These are phyloP conservation scores for Nelumbo lutea DNA, from an alignment of 164 flowering plant genomes.

Conservation along the genomic window DNA sequence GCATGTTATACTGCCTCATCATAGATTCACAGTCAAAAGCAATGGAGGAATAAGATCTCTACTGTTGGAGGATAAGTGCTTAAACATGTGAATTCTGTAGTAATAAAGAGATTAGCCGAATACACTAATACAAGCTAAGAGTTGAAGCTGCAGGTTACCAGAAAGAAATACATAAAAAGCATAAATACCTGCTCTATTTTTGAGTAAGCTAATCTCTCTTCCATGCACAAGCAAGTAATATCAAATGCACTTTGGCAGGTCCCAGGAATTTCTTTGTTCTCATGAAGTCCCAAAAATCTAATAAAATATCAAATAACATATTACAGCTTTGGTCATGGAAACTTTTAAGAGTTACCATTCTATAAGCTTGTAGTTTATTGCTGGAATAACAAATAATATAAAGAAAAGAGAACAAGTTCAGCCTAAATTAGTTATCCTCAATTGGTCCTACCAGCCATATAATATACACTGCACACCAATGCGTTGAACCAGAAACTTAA, in stretches of 20 bases:
- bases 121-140: too few relatives aligned
- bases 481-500: not conserved
- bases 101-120: not conserved
- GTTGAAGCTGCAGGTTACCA: not conserved
- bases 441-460: not conserved
- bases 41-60: too few relatives aligned
- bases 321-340: not conserved
- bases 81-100: too few relatives aligned
- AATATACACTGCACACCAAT: not conserved
- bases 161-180: too few relatives aligned
- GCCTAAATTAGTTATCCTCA: not conserved
- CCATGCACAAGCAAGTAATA: slow-evolving; percentile 77
- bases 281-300: slow-evolving; percentile 82
- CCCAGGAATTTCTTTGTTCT: slow-evolving; percentile 56
- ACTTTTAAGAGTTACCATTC: not conserved
- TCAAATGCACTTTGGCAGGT: slow-evolving; percentile 74
- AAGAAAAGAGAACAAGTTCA: not conserved
- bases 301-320: slow-evolving; percentile 5
- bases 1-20: too few relatives aligned
- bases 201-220: slow-evolving; percentile 69
- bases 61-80: too few relatives aligned
- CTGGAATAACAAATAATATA: not conserved
- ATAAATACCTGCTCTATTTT: slow-evolving; percentile 60
- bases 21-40: too few relatives aligned
- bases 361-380: not conserved